These are phyloP conservation scores for Pythium utonaiense DNA, from an alignment of 352 stramenopile genomes.

Conservation along the genomic window DNA sequence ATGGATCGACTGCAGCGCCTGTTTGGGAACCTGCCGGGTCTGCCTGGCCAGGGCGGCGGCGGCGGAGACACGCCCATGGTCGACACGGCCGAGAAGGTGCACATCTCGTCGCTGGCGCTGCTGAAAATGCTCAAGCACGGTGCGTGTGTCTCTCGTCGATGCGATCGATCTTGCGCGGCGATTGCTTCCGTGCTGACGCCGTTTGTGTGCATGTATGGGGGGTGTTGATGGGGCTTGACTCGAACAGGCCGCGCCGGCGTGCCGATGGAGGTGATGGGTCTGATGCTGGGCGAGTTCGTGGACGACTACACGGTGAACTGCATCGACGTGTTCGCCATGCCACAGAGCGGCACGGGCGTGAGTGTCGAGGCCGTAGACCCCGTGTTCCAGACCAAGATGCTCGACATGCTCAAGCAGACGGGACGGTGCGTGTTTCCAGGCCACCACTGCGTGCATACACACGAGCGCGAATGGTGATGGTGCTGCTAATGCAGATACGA, in stretches of 20 bases:
- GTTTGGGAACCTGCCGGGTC: slow-evolving; percentile 80
- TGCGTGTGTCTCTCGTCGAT: slow-evolving; percentile 19
- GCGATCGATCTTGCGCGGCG: neutral
- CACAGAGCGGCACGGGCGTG: slow-evolving; percentile 94
- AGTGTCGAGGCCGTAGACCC: slow-evolving; percentile 98
- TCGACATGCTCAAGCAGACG: slow-evolving; percentile 99
- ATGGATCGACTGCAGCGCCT: slow-evolving; percentile 85
- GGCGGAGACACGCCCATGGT: slow-evolving; percentile 91
- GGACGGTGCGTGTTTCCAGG: slow-evolving; percentile 41
- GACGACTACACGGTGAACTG: slow-evolving; percentile 99
- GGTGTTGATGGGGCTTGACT: slow-evolving; percentile 2
- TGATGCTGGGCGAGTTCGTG: slow-evolving; percentile 99
- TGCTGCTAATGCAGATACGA: too few species aligned
- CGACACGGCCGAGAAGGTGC: slow-evolving; percentile 98
- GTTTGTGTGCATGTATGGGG: too few species aligned
- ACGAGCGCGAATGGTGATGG: too few species aligned
- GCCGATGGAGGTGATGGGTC: slow-evolving; percentile 99
- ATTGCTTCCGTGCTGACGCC: too few species aligned
- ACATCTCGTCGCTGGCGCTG: slow-evolving; percentile 98
- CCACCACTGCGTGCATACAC: too few species aligned
- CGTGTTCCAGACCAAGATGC: slow-evolving; percentile 99
- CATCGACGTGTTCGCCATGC: slow-evolving; percentile 99
- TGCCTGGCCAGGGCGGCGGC: slow-evolving; percentile 61
- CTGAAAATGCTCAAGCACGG: slow-evolving; percentile 99
- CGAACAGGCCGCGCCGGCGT: slow-evolving; percentile 92